Base-by-base conservation (phyloP, 768 basidiomycete genomes). In the Phaeolepiota aurea region DNA sequence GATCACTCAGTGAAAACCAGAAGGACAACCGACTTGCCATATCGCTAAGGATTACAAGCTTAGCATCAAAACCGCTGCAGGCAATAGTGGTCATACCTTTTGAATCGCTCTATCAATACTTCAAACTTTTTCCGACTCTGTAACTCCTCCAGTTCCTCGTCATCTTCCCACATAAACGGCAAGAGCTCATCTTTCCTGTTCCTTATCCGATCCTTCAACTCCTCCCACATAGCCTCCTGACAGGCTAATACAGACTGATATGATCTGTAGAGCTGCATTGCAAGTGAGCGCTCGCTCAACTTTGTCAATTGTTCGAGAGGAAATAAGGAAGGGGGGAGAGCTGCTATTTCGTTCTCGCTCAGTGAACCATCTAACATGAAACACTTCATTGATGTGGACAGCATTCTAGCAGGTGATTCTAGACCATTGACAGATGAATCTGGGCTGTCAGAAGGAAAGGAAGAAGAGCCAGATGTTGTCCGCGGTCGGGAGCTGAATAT, bases 151-250 rank as follows among this genome's bases (percentile, higher is more conserved):
- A 79, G 57, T 47, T 82, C 77, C 38, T 75, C 71, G 43, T 81
- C 79, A 46, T 72, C 77, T 21, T 82, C 78, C 82, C 82, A 85
- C n/a, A 82, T 82, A 51, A 76, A 69, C 12, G 68, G 69, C 41
- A 61, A 54, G 19, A 84, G 57, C 43, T 76, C 71, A 4, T 68
- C 64, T 34, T 65, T 70, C 40, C 70, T 63, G 48, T 81, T 80
- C 38, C 76, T 64, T 56, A 80, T 66, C 45, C 74, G 69, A 45
- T 79, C 74, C 47, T 72, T 71, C 37, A 85, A 64, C 41, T 82
- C 80, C 45, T 83, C 82, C 81, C 82, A 85, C 79, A 85, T 82
- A 20, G 79, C 74, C 51, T 84, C 82, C 54, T 79, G 74, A 48
- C 78, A 81, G 10, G 77, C 79, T 10, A 82, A 54, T 5, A 85